Evolutionary conservation across 192 early-diverging fungal genomes (phyloP).

Genomic region (Pecoramyces ruminantium): DNA sequence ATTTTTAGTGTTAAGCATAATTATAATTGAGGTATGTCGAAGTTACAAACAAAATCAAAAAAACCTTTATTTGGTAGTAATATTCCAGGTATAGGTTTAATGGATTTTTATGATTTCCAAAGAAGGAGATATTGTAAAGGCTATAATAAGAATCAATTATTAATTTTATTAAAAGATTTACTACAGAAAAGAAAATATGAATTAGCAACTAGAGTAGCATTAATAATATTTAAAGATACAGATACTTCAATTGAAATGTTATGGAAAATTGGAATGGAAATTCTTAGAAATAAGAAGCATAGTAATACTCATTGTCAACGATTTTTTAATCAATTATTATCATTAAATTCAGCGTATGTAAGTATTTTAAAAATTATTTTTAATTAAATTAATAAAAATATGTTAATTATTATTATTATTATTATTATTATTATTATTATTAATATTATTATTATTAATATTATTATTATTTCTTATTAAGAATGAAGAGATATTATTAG

Average conservation of each 20-base stretch:
- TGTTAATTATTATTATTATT: too few relatives aligned
- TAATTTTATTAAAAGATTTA: background rate
- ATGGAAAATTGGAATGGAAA: background rate
- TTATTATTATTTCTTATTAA: too few relatives aligned
- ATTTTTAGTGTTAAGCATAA: too few relatives aligned
- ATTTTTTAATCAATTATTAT: background rate
- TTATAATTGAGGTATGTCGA: too few relatives aligned
- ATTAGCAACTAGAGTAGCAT: background rate
- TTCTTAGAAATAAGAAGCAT: background rate
- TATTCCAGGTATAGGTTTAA: background rate
- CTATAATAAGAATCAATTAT: background rate
- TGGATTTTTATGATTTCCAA: background rate
- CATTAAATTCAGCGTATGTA: background rate
- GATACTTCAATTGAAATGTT: background rate
- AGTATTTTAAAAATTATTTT: background rate
- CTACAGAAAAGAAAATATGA: background rate
- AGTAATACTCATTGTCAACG: background rate
- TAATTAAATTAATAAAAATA: too few relatives aligned
- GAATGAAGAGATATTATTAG: background rate
- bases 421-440: too few relatives aligned
- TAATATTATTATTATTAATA: too few relatives aligned
- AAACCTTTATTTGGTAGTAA: background rate
- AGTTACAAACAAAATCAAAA: background rate
- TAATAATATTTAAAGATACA: background rate
- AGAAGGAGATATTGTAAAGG: background rate